Evolutionary conservation across 2,329 filamentous ascomycete species (phyloP), one percentile per base, ranked within the genome.

Genomic region (Meredithiella fracta): DNA sequence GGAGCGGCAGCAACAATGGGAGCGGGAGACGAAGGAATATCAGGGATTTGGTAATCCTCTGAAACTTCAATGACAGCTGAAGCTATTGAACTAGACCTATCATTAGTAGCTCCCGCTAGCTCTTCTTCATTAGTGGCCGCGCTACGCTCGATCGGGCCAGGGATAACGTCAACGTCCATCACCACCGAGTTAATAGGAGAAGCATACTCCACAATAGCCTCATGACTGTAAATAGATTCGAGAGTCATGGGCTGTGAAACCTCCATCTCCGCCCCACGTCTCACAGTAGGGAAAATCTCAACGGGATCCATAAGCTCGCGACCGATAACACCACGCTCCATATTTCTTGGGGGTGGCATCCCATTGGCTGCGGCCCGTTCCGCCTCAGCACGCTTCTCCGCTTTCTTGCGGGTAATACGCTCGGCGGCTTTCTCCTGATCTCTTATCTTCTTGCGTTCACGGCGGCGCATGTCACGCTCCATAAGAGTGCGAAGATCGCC

Each of bases 401-500:
- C 57, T 37, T 53, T 47, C 34, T 55, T 58, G 20, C 57, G 53
- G 9, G 57, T 47, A 42, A 58, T 58, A 8, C 57, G 49, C 53
- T 76, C 76, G 61, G 85, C 80, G 23, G 82, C 69, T 60, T 76
- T 79, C 60, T 87, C 80, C 60, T 81, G 78, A 22, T 91, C 83
- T 38, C 75, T 75, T 57, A 77, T 73, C 54, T 76, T 78, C 68
- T 86, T 90, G 65, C 81, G 80, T 61, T 95, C 86, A 61, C 78
- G 80, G 57, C 92, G 78, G 63, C 90, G 79, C 61, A 83, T 77
- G 64, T 98, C 92, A 59, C 92, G 76, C 63, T 98, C 92, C 78
- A 98, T 84, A 29, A 97, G 73, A 65, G 94, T 86, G 58, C 91
- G 79, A 40, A 98, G 67, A 62, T 88, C 90, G 54, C 84, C 80